A percentile compares a stretch with the other conserved stretches of the same genome.
These are phyloP conservation scores for Annulohypoxylon maeteangense DNA, from an alignment of 495 filamentous ascomycete genomes.

Conservation along the genomic window DNA sequence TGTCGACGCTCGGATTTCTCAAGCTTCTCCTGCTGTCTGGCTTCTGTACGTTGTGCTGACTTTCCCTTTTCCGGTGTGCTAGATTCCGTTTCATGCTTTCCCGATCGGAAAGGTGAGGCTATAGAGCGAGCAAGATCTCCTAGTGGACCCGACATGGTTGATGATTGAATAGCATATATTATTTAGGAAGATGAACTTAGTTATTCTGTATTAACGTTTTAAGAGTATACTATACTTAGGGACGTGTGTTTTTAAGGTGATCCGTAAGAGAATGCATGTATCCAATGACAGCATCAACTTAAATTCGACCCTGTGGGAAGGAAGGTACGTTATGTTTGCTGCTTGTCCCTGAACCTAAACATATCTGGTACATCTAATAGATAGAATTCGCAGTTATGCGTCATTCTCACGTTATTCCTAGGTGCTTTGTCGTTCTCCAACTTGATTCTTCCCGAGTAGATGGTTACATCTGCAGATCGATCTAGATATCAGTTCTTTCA, in stretches of 20 bases:
- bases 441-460: slow-evolving; percentile 2
- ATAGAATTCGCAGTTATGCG: not conserved
- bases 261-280: too few species aligned
- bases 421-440: not conserved
- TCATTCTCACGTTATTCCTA: slow-evolving; percentile 17
- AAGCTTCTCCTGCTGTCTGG: slow-evolving; percentile 41
- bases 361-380: not conserved
- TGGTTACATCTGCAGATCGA: slow-evolving; percentile 15
- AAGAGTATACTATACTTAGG: not conserved
- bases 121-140: not conserved
- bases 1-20: slow-evolving; percentile 45
- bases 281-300: not conserved
- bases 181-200: not conserved
- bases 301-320: not conserved
- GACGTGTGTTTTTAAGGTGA: too few species aligned
- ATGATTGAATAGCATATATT: not conserved
- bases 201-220: not conserved
- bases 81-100: slow-evolving; percentile 7
- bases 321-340: not conserved
- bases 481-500: slow-evolving; percentile 3
- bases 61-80: slow-evolving; percentile 16
- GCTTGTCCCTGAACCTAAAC: not conserved
- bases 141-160: slow-evolving; percentile 11
- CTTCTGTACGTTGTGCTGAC: slow-evolving; percentile 21
- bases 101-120: slow-evolving; percentile 9